Evolutionary conservation across 78 protist species (phyloP).

Genomic region (Mantamonas sphyraenae): DNA sequence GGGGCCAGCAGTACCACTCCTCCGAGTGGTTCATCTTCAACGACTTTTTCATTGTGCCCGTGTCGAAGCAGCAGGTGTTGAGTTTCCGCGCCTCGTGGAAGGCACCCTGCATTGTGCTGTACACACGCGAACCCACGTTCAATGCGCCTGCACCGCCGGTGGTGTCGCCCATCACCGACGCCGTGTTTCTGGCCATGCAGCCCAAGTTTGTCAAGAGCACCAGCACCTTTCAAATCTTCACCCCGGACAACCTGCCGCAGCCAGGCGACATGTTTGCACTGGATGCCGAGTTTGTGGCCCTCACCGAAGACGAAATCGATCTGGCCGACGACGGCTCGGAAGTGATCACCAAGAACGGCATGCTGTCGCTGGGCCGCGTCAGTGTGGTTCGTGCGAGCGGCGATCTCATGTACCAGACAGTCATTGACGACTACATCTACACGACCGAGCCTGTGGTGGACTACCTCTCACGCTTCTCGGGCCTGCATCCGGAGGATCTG

Average conservation of each 20-base stretch:
- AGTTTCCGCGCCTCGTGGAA: not conserved
- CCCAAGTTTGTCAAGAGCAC: not conserved
- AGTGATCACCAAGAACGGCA: not conserved
- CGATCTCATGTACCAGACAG: not conserved
- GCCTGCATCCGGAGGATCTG: slow-evolving; percentile 77
- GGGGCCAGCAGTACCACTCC: too few relatives aligned
- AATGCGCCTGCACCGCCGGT: too few relatives aligned
- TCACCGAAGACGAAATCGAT: slow-evolving; percentile 1
- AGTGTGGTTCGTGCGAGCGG: not conserved
- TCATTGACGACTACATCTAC: slow-evolving; percentile 26
- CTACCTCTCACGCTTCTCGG: slow-evolving; percentile 77
- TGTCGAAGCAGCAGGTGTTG: too few relatives aligned
- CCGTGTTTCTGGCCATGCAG: not conserved
- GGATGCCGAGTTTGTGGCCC: slow-evolving; percentile 79
- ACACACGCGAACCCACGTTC: too few relatives aligned
- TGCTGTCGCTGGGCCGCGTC: not conserved
- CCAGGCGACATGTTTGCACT: slow-evolving; percentile 46
- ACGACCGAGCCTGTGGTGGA: slow-evolving; percentile 64
- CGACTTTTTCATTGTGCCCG: slow-evolving; percentile 36
- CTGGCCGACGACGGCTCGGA: not conserved
- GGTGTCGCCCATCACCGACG: too few relatives aligned
- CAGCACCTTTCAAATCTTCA: slow-evolving; percentile 25
- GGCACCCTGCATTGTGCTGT: not conserved
- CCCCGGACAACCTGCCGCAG: slow-evolving; percentile 20
- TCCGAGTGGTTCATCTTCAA: slow-evolving; percentile 57